Conservation (phyloP, 225 moss, liverwort and hornwort species). For the Bryoerythrophyllum caledonicum region DNA sequence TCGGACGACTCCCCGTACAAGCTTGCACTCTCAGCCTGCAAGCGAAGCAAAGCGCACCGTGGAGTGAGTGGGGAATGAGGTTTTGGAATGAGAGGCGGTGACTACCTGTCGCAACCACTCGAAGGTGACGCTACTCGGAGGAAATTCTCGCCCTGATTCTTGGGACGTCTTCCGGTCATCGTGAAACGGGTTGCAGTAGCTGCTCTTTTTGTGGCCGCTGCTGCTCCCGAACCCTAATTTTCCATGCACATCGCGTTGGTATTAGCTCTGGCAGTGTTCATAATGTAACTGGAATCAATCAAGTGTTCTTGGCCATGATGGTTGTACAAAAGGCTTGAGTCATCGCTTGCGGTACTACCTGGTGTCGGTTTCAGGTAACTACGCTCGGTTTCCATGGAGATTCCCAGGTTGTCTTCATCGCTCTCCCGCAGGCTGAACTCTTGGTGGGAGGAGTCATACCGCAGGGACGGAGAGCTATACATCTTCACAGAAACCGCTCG, state of each 20-base stretch:
- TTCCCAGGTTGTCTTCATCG: conserved; percentile 34
- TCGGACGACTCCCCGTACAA: conserved; percentile 44
- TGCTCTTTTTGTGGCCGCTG: conserved; percentile 28
- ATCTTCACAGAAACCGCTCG: conserved; percentile 25
- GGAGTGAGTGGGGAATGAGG: too few relatives aligned
- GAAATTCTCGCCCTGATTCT: conserved; percentile 24
- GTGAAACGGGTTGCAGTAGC: conserved; percentile 19
- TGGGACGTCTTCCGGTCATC: conserved; percentile 26
- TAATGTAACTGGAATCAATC: not conserved
- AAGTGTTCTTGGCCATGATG: not conserved
- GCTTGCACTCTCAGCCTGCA: conserved; percentile 72
- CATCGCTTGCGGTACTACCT: conserved; percentile 18
- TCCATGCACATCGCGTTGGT: not conserved
- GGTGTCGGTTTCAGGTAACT: conserved; percentile 25
- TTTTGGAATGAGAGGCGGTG: not conserved
- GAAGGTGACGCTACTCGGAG: conserved; percentile 43
- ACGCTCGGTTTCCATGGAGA: conserved; percentile 26
- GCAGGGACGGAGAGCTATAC: conserved; percentile 31
- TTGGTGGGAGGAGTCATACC: conserved; percentile 31
- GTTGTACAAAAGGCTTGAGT: not conserved
- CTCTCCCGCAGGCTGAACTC: conserved; percentile 40
- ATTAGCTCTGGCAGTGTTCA: not conserved
- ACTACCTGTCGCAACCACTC: conserved; percentile 50
- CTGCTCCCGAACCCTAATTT: conserved; percentile 26
- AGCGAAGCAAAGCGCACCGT: conserved; percentile 5